Evolutionary conservation across 257 asterid genomes (phyloP).

Genomic region (Rauvolfia tetraphylla): DNA sequence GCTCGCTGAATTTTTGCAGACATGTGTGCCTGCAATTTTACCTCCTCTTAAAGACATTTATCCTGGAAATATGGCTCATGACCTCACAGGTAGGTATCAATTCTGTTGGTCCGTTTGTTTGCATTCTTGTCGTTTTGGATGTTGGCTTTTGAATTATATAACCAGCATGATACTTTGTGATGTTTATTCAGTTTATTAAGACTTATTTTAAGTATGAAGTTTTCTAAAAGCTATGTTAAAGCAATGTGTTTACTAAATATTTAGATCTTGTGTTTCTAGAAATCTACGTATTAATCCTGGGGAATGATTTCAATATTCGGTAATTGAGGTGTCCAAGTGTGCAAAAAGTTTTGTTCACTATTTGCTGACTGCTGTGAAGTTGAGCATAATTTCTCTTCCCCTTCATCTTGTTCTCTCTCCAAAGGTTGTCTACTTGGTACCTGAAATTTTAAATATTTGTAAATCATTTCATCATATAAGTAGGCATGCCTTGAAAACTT

Average conservation of each 20-base stretch:
- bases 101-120: not conserved
- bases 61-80: conserved; percentile 78
- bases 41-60: conserved; percentile 89
- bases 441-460: not conserved
- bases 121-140: not conserved
- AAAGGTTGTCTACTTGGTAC: not conserved
- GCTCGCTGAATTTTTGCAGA: conserved; percentile 54
- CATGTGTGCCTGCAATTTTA: conserved; percentile 68
- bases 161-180: not conserved
- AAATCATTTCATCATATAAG: not conserved
- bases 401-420: not conserved
- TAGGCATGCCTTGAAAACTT: conserved; percentile 18
- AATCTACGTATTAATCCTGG: not conserved
- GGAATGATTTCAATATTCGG: not conserved
- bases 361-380: conserved; percentile 1
- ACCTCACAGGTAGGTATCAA: conserved; percentile 58
- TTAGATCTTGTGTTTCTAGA: not conserved
- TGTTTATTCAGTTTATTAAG: not conserved
- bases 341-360: not conserved
- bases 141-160: not conserved
- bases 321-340: not conserved
- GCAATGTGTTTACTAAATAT: not conserved
- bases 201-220: not conserved
- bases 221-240: not conserved
- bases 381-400: not conserved